phyloP scores from a whole-genome alignment of 768 basidiomycete species.

The Steccherinum ochraceum region DNA sequence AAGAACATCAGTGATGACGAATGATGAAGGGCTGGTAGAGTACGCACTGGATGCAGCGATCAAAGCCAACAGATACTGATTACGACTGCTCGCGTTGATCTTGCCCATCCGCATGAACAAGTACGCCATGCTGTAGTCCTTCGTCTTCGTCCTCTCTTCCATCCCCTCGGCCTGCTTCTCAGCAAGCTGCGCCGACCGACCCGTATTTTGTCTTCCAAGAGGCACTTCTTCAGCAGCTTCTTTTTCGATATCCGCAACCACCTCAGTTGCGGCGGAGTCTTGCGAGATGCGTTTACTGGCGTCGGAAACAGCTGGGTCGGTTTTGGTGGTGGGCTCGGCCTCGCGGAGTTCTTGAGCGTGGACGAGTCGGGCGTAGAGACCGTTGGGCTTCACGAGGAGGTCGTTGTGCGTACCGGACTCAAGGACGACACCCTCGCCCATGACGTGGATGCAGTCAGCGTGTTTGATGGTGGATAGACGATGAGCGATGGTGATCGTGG shows the following conservation, averaged over 20 bases:
- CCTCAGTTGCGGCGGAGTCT: slow-evolving; percentile 15
- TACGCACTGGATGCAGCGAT: slow-evolving; percentile 45
- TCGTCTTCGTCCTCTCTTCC: slow-evolving; percentile 19
- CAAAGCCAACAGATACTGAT: slow-evolving; percentile 24
- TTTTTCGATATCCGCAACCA: slow-evolving; percentile 45
- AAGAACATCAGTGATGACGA: background rate
- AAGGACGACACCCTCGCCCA: slow-evolving; percentile 37
- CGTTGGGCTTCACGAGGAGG: slow-evolving; percentile 34
- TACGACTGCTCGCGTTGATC: slow-evolving; percentile 39
- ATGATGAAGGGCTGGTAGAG: background rate
- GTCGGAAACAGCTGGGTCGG: slow-evolving; percentile 20
- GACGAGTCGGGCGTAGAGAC: slow-evolving; percentile 68
- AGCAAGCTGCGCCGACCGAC: slow-evolving; percentile 57
- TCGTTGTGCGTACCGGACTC: slow-evolving; percentile 38
- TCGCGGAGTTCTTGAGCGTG: slow-evolving; percentile 73
- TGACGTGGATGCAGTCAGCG: slow-evolving; percentile 35
- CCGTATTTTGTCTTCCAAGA: slow-evolving; percentile 41
- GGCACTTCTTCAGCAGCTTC: slow-evolving; percentile 47
- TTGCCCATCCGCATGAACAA: slow-evolving; percentile 61
- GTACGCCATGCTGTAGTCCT: slow-evolving; percentile 40
- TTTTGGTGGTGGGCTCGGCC: slow-evolving; percentile 18
- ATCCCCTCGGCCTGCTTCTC: slow-evolving; percentile 23
- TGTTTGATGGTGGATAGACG: slow-evolving; percentile 32
- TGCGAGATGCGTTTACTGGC: slow-evolving; percentile 7
- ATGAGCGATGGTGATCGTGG: slow-evolving; percentile 28